These are phyloP conservation scores for Dovyalis caffra DNA, from an alignment of 345 rosid species.

Conservation along the genomic window DNA sequence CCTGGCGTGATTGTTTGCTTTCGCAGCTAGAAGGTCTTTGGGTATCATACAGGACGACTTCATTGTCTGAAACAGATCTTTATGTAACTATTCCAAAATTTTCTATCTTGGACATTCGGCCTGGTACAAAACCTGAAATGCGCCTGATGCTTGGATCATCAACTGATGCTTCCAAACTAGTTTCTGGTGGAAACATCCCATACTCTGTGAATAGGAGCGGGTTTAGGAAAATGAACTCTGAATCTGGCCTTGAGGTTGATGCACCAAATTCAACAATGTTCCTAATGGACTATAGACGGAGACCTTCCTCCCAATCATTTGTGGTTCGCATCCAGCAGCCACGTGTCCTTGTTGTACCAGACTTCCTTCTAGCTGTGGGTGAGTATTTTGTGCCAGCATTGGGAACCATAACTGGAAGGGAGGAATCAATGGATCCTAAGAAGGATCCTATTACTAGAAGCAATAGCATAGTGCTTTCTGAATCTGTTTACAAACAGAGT, in stretches of 20 bases:
- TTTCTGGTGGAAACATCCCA: constrained; percentile 60
- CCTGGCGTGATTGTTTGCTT: constrained; percentile 10
- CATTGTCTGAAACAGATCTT: constrained; percentile 88
- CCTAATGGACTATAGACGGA: constrained; percentile 94
- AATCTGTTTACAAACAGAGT: constrained; percentile 63
- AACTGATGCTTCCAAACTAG: constrained; percentile 73
- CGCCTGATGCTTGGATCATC: constrained; percentile 98
- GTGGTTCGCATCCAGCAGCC: constrained; percentile 94
- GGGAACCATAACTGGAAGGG: constrained; percentile 89
- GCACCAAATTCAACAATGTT: constrained; percentile 82
- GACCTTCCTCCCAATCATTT: constrained; percentile 78
- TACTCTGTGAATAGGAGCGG: constrained; percentile 47
- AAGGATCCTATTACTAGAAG: constrained; percentile 82
- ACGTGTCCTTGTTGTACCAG: constrained; percentile 90
- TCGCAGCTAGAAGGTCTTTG: constrained; percentile 93
- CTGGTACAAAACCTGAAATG: constrained; percentile 91
- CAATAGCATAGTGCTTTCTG: constrained; percentile 64
- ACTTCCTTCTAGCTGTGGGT: constrained; percentile 90
- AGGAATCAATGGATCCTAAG: constrained; percentile 84
- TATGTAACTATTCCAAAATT: constrained; percentile 86
- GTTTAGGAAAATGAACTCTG: constrained; percentile 46
- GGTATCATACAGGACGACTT: constrained; percentile 89
- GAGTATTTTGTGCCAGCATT: constrained; percentile 94
- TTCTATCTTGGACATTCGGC: constrained; percentile 84
- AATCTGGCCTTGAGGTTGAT: constrained; percentile 50